phyloP scores from a whole-genome alignment of 2,329 filamentous ascomycete genomes.

The Chrysosporium queenslandicum region DNA sequence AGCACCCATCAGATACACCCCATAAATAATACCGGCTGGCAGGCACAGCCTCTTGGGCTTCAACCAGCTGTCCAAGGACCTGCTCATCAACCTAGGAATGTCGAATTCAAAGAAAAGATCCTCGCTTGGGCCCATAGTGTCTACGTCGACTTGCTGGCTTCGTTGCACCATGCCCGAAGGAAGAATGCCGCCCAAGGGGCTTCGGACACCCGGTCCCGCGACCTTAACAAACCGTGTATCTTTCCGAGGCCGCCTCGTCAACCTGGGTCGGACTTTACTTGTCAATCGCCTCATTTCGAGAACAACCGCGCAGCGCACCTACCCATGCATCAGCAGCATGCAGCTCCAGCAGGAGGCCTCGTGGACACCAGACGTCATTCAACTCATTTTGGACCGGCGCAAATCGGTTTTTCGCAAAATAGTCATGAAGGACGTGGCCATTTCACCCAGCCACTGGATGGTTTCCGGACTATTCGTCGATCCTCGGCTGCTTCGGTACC shows the following conservation, averaged over 20 bases:
- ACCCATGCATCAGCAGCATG: slow-evolving; percentile 10
- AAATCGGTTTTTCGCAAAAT: slow-evolving; percentile 12
- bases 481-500: slow-evolving; percentile 27
- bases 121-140: slow-evolving; percentile 60
- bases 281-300: slow-evolving; percentile 10
- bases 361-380: slow-evolving; percentile 14
- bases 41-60: slow-evolving; percentile 14
- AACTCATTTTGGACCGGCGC: slow-evolving; percentile 15
- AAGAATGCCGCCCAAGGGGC: slow-evolving; percentile 40
- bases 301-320: slow-evolving; percentile 4
- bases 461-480: slow-evolving; percentile 27
- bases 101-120: slow-evolving; percentile 57
- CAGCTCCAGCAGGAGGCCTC: background rate
- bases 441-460: slow-evolving; percentile 25
- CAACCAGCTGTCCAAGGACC: slow-evolving; percentile 20
- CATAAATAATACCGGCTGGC: slow-evolving; percentile 21
- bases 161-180: slow-evolving; percentile 47
- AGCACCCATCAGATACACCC: slow-evolving; percentile 5
- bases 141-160: slow-evolving; percentile 60
- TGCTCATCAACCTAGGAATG: slow-evolving; percentile 27
- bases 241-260: slow-evolving; percentile 53
- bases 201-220: slow-evolving; percentile 34
- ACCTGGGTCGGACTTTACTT: slow-evolving; percentile 34
- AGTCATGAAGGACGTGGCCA: slow-evolving; percentile 12
- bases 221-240: slow-evolving; percentile 45